phyloP scores from a whole-genome alignment of 2,329 filamentous ascomycete species.

The Didymella pomorum region DNA sequence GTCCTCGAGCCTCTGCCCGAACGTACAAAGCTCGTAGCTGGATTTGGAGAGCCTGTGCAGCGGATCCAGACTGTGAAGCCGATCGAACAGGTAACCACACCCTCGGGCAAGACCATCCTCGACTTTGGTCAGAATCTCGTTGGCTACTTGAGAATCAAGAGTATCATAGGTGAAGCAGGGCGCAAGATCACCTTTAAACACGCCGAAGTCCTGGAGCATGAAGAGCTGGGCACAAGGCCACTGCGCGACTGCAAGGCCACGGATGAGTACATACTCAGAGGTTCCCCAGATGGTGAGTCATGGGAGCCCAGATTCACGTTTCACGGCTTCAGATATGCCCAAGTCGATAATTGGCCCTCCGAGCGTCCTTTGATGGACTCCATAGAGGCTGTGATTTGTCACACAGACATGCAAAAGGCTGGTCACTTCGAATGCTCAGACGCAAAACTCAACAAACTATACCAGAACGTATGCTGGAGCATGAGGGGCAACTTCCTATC shows the following conservation, averaged over 20 bases:
- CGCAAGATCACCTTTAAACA: not conserved
- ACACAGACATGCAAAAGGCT: conserved; percentile 5
- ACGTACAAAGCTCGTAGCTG: not conserved
- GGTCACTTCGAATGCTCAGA: conserved; percentile 9
- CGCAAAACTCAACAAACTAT: conserved; percentile 55
- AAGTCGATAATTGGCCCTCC: not conserved
- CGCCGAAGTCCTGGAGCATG: not conserved
- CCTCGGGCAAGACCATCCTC: not conserved
- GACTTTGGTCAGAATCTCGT: not conserved
- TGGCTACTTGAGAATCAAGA: not conserved
- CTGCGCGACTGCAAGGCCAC: not conserved
- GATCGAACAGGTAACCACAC: not conserved
- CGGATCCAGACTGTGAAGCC: not conserved
- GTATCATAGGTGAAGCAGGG: not conserved
- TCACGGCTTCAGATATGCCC: not conserved
- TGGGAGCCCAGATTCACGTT: not conserved
- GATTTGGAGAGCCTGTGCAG: not conserved
- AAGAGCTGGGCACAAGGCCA: not conserved
- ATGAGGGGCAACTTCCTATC: conserved; percentile 64
- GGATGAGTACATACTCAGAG: not conserved
- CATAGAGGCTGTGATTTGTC: conserved; percentile 6
- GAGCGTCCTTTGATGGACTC: not conserved
- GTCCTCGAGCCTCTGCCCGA: not conserved
- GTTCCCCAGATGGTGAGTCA: not conserved
- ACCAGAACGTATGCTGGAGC: conserved; percentile 61